Evolutionary conservation across 192 early-diverging fungal species (phyloP).

Genomic region (Dispira simplex): DNA sequence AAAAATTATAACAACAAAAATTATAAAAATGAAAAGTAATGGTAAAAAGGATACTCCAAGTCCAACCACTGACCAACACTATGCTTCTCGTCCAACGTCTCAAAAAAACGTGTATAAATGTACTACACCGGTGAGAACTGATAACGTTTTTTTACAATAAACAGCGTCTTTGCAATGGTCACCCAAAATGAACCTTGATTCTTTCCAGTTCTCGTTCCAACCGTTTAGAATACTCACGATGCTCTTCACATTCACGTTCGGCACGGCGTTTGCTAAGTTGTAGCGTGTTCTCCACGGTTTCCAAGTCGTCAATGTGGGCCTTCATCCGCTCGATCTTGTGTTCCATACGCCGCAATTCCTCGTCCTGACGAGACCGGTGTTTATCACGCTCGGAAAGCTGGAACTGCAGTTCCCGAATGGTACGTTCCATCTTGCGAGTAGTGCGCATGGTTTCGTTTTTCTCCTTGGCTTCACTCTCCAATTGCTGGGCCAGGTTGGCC

Average conservation of each 20-base stretch:
- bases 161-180: neutral
- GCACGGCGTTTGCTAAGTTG: slow-evolving; percentile 51
- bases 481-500: slow-evolving; percentile 37
- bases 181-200: slow-evolving; percentile 3
- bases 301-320: slow-evolving; percentile 49
- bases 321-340: slow-evolving; percentile 48
- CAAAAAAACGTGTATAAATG: neutral
- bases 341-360: slow-evolving; percentile 53
- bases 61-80: neutral
- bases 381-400: slow-evolving; percentile 72
- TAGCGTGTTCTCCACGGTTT: slow-evolving; percentile 23
- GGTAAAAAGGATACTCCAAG: neutral
- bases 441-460: slow-evolving; percentile 41
- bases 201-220: slow-evolving; percentile 8
- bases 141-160: neutral
- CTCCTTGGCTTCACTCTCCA: slow-evolving; percentile 46
- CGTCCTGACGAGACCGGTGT: slow-evolving; percentile 40
- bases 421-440: slow-evolving; percentile 49
- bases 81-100: neutral
- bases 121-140: neutral
- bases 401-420: slow-evolving; percentile 74
- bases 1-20: neutral
- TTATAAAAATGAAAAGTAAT: neutral
- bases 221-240: slow-evolving; percentile 13
- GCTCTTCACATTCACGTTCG: slow-evolving; percentile 52